Base-by-base conservation (phyloP, 78 protist genomes). In the Emiliania huxleyi region DNA sequence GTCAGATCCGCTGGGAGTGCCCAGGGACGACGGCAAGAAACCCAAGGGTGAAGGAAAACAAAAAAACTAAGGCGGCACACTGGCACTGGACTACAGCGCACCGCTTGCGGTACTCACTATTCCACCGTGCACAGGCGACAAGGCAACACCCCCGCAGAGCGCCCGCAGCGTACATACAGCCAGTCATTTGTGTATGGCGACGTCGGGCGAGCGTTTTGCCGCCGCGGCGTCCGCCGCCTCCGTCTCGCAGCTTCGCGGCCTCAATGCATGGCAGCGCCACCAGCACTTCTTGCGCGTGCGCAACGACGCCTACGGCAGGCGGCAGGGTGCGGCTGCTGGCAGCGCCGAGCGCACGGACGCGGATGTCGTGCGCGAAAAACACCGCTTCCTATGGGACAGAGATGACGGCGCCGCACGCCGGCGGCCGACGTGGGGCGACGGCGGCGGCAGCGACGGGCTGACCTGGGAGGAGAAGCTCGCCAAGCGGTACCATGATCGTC, bases 381-480 rank as follows among this genome's bases (percentile, higher is more conserved):
- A 62, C 33, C 75, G 75, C 75, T 62, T 62, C 75, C 23, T 62
- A 15, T 62, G 75, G 75, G 75, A 62, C 33, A n/a, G n/a, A n/a
- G n/a, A n/a, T n/a, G n/a, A n/a, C n/a, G 75, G 12, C 29, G 75
- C 2, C 37, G 23, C 23, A 15, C n/a, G 75, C n/a, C 29, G 12
- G 29, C 2, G n/a, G 37, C 8, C 2, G 29, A 26, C n/a, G 23
- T 18, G 79, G 18, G 79, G 26, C 21, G 79, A 26, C 19, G 40
- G 38, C 18, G 83, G 83, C 83, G 18, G 1, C 33, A 4, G 23
- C 8, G 73, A 38, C n/a, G 42, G 38, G 40, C 25, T 88, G 11
- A 81, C 96, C 11, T 96, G 97, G 96, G 96, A 94, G 81, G 91
- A 95, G 44, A 43, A 69, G n/a, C 37, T 96, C n/a, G 97, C 97